Conservation (phyloP, 1,139 yeast species). For the Hyphopichia fennica region DNA sequence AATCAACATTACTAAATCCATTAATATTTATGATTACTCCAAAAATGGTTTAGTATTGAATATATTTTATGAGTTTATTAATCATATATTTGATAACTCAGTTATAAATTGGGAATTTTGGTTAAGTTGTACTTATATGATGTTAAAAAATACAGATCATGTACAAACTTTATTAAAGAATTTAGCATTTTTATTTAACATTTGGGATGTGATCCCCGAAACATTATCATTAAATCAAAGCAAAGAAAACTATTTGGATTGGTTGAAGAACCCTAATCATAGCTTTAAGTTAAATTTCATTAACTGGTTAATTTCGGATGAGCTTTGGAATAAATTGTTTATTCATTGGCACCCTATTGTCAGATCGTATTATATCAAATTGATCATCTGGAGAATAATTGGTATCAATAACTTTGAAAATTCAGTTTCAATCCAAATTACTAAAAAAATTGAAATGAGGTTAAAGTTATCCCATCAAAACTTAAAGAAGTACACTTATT, state of each 20-base stretch:
- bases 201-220: constrained; percentile 73
- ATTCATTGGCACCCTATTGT: constrained; percentile 82
- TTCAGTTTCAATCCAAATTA: constrained; percentile 31
- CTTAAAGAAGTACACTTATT: constrained; percentile 14
- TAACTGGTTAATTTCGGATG: constrained; percentile 52
- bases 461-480: constrained; percentile 23
- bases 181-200: constrained; percentile 65
- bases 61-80: constrained; percentile 46
- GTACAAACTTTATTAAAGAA: constrained; percentile 62
- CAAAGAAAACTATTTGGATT: constrained; percentile 13
- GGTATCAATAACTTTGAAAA: constrained; percentile 48
- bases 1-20: constrained; percentile 37
- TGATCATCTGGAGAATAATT: constrained; percentile 67
- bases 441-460: constrained; percentile 30
- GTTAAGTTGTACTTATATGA: constrained; percentile 58
- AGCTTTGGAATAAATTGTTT: constrained; percentile 56
- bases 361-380: constrained; percentile 64
- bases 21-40: constrained; percentile 46
- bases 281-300: constrained; percentile 49
- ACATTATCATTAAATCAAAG: constrained; percentile 8
- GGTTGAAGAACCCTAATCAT: constrained; percentile 38
- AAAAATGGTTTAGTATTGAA: constrained; percentile 47
- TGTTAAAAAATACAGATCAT: constrained; percentile 61
- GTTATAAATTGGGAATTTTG: constrained; percentile 73
- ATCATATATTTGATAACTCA: constrained; percentile 29